Evolutionary conservation across 108 stramenopile species (phyloP), one percentile per base, ranked within the genome.

Genomic region (Skeletonema potamos): DNA sequence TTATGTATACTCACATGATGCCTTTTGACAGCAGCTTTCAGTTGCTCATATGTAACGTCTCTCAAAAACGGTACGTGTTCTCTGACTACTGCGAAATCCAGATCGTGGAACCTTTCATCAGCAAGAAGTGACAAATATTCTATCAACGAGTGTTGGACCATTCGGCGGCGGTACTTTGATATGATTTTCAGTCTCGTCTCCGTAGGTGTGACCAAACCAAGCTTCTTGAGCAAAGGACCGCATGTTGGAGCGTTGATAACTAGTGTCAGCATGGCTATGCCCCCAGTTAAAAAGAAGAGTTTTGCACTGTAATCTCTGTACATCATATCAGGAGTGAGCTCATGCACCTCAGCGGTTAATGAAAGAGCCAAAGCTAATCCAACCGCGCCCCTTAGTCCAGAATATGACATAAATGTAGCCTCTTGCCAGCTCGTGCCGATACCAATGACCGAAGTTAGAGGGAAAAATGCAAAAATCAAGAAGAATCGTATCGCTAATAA

Each of bases 311-410:
- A 18, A 15, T 64, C 27, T 11, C 46, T 10, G 8, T 51, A 20
- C 9, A 9, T 6, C 22, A 8, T 2, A 9, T 51, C 48, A 20
- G 22, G 4, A 18, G 58, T 59, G 4, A 34, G 10, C 33, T 46
- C n/a, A 34, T 34, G 20, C 13, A 73, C 72, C 33, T 73, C 72
- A 29, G 75, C 44, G 36, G 29, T 5, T 29, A 81, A 74, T 3
- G 70, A 27, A 3, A 82, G 59, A n/a, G 82, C 72, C 13, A 82
- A 59, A 27, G 77, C 72, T 11, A 82, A 73, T 11, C 72, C 76
- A 20, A 82, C 82, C 17, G 82, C 66, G 13, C 82, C 82, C 22
- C 82, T 62, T 24, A 82, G 62, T 2, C 82, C 82, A 4, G 64
- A 66, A 11, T 41, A 82, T 20, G 60, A 57, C 62, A 74, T 69